Conservation (phyloP, 257 asterid species). For the Haberlea rhodopensis region DNA sequence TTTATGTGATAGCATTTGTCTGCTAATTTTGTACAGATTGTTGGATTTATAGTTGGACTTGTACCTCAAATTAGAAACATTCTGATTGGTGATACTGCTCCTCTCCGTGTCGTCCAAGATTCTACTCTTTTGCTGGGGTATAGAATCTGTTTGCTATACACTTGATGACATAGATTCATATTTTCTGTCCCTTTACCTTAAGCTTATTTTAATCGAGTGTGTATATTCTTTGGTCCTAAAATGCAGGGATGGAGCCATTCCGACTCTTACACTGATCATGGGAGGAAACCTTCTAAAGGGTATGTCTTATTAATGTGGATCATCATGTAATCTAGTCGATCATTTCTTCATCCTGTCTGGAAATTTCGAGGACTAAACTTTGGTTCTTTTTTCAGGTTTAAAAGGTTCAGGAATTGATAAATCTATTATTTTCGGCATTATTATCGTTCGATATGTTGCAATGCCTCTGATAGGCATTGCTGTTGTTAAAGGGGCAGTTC, state of each 20-base stretch:
- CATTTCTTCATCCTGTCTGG: neutral
- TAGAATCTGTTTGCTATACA: neutral
- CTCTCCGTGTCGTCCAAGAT: constrained; percentile 69
- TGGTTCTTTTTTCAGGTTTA: constrained; percentile 46
- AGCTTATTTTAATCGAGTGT: neutral
- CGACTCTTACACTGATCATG: constrained; percentile 70
- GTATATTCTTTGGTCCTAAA: constrained; percentile 2
- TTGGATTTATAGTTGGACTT: constrained; percentile 72
- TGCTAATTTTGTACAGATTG: constrained; percentile 39
- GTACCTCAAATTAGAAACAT: constrained; percentile 58
- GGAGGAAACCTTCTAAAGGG: constrained; percentile 86
- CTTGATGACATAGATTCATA: neutral
- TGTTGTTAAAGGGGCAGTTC: constrained; percentile 59
- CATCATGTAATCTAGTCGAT: constrained; percentile 5
- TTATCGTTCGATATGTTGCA: constrained; percentile 58
- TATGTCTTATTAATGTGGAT: constrained; percentile 8
- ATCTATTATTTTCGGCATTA: constrained; percentile 53
- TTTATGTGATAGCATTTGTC: constrained; percentile 6
- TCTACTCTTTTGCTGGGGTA: constrained; percentile 71
- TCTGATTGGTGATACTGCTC: constrained; percentile 69
- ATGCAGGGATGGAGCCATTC: constrained; percentile 89
- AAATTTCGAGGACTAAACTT: neutral
- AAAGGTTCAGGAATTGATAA: constrained; percentile 51
- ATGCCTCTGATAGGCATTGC: constrained; percentile 67
- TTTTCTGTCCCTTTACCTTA: neutral